Conservation (phyloP, 192 early-diverging fungal genomes). For the Coemansia sp. region DNA sequence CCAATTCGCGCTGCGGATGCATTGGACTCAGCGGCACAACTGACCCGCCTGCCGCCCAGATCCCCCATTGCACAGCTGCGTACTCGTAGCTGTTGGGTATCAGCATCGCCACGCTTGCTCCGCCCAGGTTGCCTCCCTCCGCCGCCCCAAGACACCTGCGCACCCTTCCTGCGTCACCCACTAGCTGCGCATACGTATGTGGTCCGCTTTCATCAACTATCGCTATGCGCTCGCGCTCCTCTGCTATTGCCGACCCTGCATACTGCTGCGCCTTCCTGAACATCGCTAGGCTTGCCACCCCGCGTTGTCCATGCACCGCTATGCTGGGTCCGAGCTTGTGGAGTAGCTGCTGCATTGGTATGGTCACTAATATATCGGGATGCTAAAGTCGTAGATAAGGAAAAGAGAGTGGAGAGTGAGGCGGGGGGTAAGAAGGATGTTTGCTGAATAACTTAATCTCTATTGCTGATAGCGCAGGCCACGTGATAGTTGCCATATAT, state of each 20-base stretch:
- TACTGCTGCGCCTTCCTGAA: constrained; percentile 32
- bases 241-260: constrained; percentile 16
- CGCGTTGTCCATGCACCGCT: background rate
- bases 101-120: constrained; percentile 49
- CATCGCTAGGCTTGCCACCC: constrained; percentile 45
- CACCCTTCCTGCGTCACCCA: constrained; percentile 42
- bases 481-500: too few species aligned
- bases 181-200: constrained; percentile 43
- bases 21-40: constrained; percentile 72
- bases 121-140: background rate
- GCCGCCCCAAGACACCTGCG: constrained; percentile 28
- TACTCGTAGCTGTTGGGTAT: constrained; percentile 65
- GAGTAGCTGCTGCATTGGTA: background rate
- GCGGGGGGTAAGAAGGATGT: too few species aligned
- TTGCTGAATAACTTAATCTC: too few species aligned
- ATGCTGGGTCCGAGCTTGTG: background rate
- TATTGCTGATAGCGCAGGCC: background rate
- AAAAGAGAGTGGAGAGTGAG: background rate
- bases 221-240: constrained; percentile 14
- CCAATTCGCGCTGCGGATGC: constrained; percentile 75
- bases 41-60: constrained; percentile 79
- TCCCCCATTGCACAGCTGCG: constrained; percentile 67
- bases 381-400: background rate
- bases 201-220: constrained; percentile 44
- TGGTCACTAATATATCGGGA: too few species aligned